Conservation (phyloP, 306 rosid genomes). For the Quercus suber region DNA sequence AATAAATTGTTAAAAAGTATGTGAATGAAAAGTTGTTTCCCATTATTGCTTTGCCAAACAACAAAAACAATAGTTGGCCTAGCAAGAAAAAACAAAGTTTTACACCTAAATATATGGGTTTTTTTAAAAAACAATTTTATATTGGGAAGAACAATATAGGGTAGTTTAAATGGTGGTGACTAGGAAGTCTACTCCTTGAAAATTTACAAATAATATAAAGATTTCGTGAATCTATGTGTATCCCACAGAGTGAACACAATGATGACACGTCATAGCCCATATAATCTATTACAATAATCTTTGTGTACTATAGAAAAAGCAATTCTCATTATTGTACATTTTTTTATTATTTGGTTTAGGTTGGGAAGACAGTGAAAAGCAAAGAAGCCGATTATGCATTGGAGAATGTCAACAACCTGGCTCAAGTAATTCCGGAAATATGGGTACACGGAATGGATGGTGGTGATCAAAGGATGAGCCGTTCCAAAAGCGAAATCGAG, state of each 20-base stretch:
- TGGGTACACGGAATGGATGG: slow-evolving; percentile 43
- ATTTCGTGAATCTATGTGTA: background rate
- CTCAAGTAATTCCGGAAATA: slow-evolving; percentile 52
- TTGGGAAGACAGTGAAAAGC: slow-evolving; percentile 52
- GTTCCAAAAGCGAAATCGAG: slow-evolving; percentile 58
- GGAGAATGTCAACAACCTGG: slow-evolving; percentile 44
- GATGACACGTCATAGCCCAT: background rate
- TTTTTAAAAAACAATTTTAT: no score
- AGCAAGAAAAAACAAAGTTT: no score
- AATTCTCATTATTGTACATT: no score
- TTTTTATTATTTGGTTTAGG: slow-evolving; percentile 31
- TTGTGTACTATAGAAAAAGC: no score
- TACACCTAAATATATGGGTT: no score
- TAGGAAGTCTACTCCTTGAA: no score
- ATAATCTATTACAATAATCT: background rate
- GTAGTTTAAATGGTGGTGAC: no score
- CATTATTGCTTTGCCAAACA: no score
- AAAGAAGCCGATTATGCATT: slow-evolving; percentile 61
- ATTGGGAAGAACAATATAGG: no score
- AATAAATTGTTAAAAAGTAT: no score
- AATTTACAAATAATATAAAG: background rate
- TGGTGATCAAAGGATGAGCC: slow-evolving; percentile 28
- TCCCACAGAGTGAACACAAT: background rate
- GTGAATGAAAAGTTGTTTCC: no score
- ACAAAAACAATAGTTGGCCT: no score